phyloP scores from a whole-genome alignment of 805 yeast species.

The Kodamaea neixiangensis region DNA sequence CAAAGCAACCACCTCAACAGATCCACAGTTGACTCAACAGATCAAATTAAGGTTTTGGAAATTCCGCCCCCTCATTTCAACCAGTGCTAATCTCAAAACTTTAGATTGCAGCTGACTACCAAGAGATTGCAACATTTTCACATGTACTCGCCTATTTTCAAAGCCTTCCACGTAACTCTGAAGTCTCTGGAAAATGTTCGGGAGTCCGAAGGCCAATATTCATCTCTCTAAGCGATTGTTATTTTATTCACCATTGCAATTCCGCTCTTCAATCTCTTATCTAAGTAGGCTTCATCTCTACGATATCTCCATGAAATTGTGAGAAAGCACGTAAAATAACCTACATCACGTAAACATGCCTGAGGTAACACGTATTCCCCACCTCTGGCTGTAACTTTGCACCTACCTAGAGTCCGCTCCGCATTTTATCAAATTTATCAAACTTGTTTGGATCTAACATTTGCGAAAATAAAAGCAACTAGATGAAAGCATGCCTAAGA shows the following conservation, averaged over 20 bases:
- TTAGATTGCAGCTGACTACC: background rate
- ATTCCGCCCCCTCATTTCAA: background rate
- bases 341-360: no score
- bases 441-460: background rate
- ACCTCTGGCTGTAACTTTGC: background rate
- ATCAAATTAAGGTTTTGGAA: background rate
- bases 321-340: no score
- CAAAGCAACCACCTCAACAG: no score
- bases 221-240: background rate
- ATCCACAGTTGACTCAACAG: no score
- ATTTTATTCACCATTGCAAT: background rate
- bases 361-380: background rate
- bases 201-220: background rate
- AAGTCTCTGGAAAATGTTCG: background rate
- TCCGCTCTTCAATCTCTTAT: background rate
- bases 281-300: background rate
- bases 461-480: background rate
- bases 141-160: background rate
- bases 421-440: background rate
- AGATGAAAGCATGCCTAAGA: slow-evolving; percentile 3
- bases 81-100: background rate
- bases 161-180: background rate
- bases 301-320: no score
- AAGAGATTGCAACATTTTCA: background rate
- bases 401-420: background rate